Conservation (phyloP, 2,329 filamentous ascomycete species). For the Penicillium crustosum region DNA sequence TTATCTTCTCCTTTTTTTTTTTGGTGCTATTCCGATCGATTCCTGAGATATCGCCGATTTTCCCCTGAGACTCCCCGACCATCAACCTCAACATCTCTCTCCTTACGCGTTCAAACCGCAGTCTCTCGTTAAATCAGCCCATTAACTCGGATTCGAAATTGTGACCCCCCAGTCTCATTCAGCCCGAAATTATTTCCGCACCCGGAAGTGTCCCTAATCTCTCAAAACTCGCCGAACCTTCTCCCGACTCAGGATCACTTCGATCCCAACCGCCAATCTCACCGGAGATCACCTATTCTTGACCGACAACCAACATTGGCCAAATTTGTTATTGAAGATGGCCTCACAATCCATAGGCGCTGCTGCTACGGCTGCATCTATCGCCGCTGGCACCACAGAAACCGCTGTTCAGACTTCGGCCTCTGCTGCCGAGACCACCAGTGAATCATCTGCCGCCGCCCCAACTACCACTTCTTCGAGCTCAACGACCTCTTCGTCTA, state of each 20-base stretch:
- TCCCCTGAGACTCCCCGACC: constrained; percentile 18
- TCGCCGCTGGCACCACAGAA: neutral
- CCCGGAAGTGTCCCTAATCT: neutral
- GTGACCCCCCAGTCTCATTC: neutral
- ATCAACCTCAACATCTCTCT: constrained; percentile 3
- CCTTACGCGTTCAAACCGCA: constrained; percentile 13
- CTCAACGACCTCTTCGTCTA: constrained; percentile 1
- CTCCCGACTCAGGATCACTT: constrained; percentile 4
- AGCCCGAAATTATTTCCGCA: neutral
- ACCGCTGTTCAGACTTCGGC: constrained; percentile 1
- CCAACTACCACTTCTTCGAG: constrained; percentile 1
- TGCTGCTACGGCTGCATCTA: neutral
- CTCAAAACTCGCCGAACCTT: constrained; percentile 5
- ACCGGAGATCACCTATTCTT: neutral
- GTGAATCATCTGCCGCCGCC: neutral
- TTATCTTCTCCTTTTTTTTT: constrained; percentile 14
- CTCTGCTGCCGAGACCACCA: neutral
- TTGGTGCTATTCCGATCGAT: constrained; percentile 2
- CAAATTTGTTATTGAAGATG: neutral
- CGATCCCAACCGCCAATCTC: constrained; percentile 11
- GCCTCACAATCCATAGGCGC: neutral
- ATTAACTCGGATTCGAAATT: constrained; percentile 7
- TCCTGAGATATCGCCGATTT: constrained; percentile 4
- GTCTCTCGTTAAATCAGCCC: constrained; percentile 16
- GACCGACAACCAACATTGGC: neutral